These are phyloP conservation scores for Bjerkandera adusta DNA, from an alignment of 1,284 basidiomycete genomes.

Conservation along the genomic window DNA sequence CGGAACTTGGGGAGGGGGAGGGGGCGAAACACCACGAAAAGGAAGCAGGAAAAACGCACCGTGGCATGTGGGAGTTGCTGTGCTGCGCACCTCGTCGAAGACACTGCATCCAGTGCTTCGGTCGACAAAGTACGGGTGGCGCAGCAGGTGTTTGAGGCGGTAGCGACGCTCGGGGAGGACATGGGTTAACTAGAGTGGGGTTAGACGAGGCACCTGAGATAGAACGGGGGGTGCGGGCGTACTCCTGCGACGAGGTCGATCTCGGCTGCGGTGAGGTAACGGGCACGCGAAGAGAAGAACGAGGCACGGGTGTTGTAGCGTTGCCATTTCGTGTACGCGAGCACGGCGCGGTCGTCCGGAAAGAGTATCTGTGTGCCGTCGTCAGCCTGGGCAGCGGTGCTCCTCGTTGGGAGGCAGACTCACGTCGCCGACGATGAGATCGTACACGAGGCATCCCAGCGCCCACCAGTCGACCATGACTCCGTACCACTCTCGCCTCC, in stretches of 20 bases:
- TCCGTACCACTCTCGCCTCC: constrained; percentile 55
- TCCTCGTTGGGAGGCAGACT: not conserved
- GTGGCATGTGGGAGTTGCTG: not conserved
- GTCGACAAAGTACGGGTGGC: constrained; percentile 29
- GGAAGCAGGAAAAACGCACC: not conserved
- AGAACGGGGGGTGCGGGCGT: no score
- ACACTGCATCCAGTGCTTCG: constrained; percentile 15
- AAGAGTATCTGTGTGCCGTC: constrained; percentile 24
- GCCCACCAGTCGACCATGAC: constrained; percentile 84
- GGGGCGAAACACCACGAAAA: not conserved
- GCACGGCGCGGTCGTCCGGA: constrained; percentile 20
- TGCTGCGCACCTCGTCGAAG: constrained; percentile 11
- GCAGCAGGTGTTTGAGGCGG: constrained; percentile 26
- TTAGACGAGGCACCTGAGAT: no score
- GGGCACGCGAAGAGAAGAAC: constrained; percentile 20
- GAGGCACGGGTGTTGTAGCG: constrained; percentile 11
- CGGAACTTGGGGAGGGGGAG: no score
- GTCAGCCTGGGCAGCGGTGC: not conserved
- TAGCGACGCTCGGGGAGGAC: constrained; percentile 27
- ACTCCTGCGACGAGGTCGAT: constrained; percentile 25
- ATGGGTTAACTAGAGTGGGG: no score
- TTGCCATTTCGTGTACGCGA: constrained; percentile 24
- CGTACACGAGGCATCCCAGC: constrained; percentile 77
- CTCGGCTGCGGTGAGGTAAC: constrained; percentile 21
- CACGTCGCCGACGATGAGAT: constrained; percentile 56